Evolutionary conservation across 495 filamentous ascomycete genomes (phyloP).

Genomic region (Trypethelium eluteriae): DNA sequence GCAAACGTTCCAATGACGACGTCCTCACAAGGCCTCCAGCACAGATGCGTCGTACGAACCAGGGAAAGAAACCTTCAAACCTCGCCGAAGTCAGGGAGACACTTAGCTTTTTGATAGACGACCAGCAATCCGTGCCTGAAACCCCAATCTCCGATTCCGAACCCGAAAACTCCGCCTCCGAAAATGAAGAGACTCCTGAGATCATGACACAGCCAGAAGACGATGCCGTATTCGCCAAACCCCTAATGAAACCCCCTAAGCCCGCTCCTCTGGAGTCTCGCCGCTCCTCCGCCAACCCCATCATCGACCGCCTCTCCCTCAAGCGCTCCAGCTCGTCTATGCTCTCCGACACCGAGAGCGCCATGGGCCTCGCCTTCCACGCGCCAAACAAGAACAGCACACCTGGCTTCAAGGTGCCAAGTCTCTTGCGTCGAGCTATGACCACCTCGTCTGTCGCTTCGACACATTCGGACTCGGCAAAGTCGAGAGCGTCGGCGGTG

Average conservation of each 20-base stretch:
- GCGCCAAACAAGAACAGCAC: constrained; percentile 21
- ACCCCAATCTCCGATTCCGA: constrained; percentile 35
- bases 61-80: constrained; percentile 55
- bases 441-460: constrained; percentile 47
- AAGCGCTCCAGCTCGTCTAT: constrained; percentile 55
- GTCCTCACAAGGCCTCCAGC: constrained; percentile 48
- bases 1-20: constrained; percentile 44
- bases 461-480: constrained; percentile 30
- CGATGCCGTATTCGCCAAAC: constrained; percentile 24
- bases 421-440: constrained; percentile 69
- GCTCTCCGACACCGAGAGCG: constrained; percentile 36
- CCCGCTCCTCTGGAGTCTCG: constrained; percentile 30
- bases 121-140: constrained; percentile 51
- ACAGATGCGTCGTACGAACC: constrained; percentile 55
- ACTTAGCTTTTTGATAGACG: constrained; percentile 72
- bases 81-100: constrained; percentile 72
- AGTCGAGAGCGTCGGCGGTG: constrained; percentile 25
- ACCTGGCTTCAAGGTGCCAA: constrained; percentile 62
- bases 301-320: constrained; percentile 72
- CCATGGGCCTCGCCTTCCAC: constrained; percentile 31
- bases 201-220: neutral
- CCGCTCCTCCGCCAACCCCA: constrained; percentile 27
- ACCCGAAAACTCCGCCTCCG: constrained; percentile 31
- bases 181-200: constrained; percentile 21
- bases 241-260: constrained; percentile 34